Conservation (phyloP, 2,329 filamentous ascomycete species). For the Penicillium sp. region DNA sequence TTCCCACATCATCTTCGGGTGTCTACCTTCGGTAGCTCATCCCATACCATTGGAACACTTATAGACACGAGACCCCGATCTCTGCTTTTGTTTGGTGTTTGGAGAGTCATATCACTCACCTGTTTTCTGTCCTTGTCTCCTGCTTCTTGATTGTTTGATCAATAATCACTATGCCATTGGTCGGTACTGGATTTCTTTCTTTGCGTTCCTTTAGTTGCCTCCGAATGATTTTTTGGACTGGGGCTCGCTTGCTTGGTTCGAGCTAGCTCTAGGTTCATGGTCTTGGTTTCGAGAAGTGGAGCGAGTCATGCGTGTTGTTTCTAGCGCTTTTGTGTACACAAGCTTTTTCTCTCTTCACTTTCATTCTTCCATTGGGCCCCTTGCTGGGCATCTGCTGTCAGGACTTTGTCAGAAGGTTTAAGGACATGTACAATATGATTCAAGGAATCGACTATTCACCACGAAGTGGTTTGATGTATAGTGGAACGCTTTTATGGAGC, state of each 20-base stretch:
- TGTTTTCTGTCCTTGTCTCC: background rate
- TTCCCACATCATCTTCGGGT: background rate
- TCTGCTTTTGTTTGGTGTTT: slow-evolving; percentile 13
- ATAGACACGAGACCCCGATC: slow-evolving; percentile 21
- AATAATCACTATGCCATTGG: background rate
- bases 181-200: background rate
- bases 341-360: slow-evolving; percentile 2
- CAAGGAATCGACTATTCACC: background rate
- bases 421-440: slow-evolving; percentile 17
- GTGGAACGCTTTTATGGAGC: background rate
- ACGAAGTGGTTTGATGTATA: background rate
- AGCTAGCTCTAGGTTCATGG: background rate
- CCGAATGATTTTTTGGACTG: background rate
- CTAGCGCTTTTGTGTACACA: slow-evolving; percentile 13
- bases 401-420: background rate
- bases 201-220: background rate
- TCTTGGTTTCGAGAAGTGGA: background rate
- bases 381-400: background rate
- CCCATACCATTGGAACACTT: slow-evolving; percentile 14
- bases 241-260: background rate
- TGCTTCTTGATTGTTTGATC: background rate
- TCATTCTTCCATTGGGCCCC: background rate
- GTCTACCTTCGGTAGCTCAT: background rate
- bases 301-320: slow-evolving; percentile 9
- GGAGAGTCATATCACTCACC: slow-evolving; percentile 12